A percentile compares a stretch with the other conserved stretches of the same genome.
Evolutionary conservation across 2,329 filamentous ascomycete species (phyloP).

Genomic region (Coleophoma cylindrospora): DNA sequence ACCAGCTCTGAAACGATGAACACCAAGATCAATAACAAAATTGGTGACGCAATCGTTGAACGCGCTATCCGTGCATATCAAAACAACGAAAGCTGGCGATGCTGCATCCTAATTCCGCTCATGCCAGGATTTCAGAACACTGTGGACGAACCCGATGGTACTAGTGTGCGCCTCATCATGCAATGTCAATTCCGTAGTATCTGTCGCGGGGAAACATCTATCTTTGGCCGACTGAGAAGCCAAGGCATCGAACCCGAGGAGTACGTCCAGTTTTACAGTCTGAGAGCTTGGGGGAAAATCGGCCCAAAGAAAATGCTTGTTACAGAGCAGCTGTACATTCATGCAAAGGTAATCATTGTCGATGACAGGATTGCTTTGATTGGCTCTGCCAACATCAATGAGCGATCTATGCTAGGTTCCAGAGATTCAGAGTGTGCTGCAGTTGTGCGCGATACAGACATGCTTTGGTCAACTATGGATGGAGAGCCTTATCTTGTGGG

Average conservation of each 20-base stretch:
- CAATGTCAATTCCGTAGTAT: constrained; percentile 97
- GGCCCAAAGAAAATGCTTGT: constrained; percentile 76
- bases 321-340: constrained; percentile 96
- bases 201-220: constrained; percentile 84
- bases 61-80: constrained; percentile 80
- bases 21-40: constrained; percentile 84
- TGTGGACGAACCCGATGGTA: constrained; percentile 89
- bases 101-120: constrained; percentile 83
- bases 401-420: constrained; percentile 88
- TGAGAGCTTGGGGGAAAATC: constrained; percentile 90
- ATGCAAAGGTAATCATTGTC: constrained; percentile 94
- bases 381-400: constrained; percentile 97
- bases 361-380: constrained; percentile 93
- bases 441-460: constrained; percentile 86
- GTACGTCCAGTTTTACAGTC: constrained; percentile 91
- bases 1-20: constrained; percentile 86
- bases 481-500: constrained; percentile 86
- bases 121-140: constrained; percentile 99
- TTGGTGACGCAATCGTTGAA: constrained; percentile 90
- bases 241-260: constrained; percentile 87
- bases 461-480: constrained; percentile 88
- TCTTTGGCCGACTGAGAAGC: constrained; percentile 79
- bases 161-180: constrained; percentile 91
- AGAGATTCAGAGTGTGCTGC: constrained; percentile 91
- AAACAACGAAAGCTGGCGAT: constrained; percentile 85